These are phyloP conservation scores for Nothophytophthora sp. DNA, from an alignment of 352 stramenopile species.

Conservation along the genomic window DNA sequence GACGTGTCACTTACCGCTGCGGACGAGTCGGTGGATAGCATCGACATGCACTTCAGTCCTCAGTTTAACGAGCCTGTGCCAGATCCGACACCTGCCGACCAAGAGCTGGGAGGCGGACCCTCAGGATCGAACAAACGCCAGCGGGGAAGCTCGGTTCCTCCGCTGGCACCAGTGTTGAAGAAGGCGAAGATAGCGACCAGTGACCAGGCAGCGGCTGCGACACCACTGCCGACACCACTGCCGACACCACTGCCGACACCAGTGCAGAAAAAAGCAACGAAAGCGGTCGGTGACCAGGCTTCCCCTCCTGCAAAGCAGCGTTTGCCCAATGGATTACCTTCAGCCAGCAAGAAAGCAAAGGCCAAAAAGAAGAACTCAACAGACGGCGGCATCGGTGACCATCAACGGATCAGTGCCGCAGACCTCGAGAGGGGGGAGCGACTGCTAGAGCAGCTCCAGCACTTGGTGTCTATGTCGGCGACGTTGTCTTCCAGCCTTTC, in stretches of 20 bases:
- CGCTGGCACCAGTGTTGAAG: constrained; percentile 5
- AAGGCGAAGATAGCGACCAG: constrained; percentile 5
- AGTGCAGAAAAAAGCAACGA: constrained; percentile 19
- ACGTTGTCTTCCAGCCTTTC: constrained; percentile 17
- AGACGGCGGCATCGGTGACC: not conserved
- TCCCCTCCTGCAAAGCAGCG: not conserved
- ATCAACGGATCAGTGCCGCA: constrained; percentile 2
- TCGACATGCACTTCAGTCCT: constrained; percentile 61
- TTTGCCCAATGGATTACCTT: not conserved
- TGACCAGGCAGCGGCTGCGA: not conserved
- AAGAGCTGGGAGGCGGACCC: not conserved
- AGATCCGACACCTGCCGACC: constrained; percentile 13
- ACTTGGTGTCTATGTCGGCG: constrained; percentile 26
- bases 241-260: not conserved
- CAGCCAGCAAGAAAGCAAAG: not conserved
- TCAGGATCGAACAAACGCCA: constrained; percentile 1
- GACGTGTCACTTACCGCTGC: constrained; percentile 29
- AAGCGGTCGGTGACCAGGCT: not conserved
- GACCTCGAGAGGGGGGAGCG: constrained; percentile 33
- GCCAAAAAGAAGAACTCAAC: not conserved
- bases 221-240: no score
- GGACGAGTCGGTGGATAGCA: constrained; percentile 25
- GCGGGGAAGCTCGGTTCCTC: not conserved
- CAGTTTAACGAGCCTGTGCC: constrained; percentile 42
- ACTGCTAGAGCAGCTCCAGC: constrained; percentile 33